Evolutionary conservation across 495 filamentous ascomycete species (phyloP), one percentile per base, ranked within the genome.

Genomic region (Acidiella bohemica): DNA sequence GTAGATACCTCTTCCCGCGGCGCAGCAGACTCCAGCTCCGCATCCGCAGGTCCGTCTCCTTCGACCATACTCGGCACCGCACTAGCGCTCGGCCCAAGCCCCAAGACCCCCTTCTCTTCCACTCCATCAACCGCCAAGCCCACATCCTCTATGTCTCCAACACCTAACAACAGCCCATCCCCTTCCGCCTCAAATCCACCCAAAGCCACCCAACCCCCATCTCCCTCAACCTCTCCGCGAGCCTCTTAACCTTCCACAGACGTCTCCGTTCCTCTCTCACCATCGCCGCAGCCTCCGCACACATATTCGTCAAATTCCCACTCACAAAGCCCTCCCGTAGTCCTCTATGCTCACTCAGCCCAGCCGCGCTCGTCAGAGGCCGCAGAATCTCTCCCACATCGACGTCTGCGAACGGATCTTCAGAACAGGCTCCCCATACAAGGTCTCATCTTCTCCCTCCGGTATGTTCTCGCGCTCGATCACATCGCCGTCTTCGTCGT

Each of bases 401-500:
- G 20, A 44, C 32, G 9, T 34, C 23, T 18, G 25, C 20, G 28
- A 46, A 47, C 22, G 35, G 25, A 25, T 47, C 69, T 66, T 94
- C 87, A 93, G 66, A 30, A 72, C 74, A 30, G 95, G 73, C 13
- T 79, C 79, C 18, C 77, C 71, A 49, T 92, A 93, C 33, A 80
- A 76, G 50, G 87, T 84, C 32, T 78, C 74, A 14, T 75, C 68
- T 12, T 73, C 70, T 44, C 82, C 83, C 52, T 82, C 76, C 1
- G 49, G 41, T 36, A 84, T 80, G 53, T 79, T 81, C 31, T 84
- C 70, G 9, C 67, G 64, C 17, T 72, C 78, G 18, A 92, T 63
- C 49, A 90, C 80, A 47, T 86, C 82, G 31, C 87, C 86, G 48
- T 94, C 80, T 8, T 84, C 81, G 57, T 95, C 86, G 50, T 84